A percentile compares a stretch with the other conserved stretches of the same genome.
phyloP scores from a whole-genome alignment of 1,139 yeast genomes.

The Pichia sp. region DNA sequence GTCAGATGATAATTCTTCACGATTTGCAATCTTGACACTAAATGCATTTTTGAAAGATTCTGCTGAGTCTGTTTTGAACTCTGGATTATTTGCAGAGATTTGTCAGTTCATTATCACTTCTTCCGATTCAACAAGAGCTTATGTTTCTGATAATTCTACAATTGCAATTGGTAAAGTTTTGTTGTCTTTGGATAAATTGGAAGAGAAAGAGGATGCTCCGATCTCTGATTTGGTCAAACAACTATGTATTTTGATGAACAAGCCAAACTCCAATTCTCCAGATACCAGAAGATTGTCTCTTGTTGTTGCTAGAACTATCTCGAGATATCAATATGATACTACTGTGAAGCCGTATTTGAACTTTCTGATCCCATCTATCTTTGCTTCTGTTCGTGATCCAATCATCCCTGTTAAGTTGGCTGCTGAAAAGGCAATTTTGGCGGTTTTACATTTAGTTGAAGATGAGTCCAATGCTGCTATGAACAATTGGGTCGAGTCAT shows the following conservation, averaged over 20 bases:
- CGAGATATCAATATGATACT: slow-evolving; percentile 52
- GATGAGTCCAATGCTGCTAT: slow-evolving; percentile 58
- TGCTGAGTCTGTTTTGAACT: slow-evolving; percentile 54
- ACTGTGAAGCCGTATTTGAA: slow-evolving; percentile 52
- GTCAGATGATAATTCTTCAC: slow-evolving; percentile 39
- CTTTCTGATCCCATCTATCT: slow-evolving; percentile 65
- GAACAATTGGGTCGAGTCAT: slow-evolving; percentile 52
- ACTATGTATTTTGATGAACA: slow-evolving; percentile 45
- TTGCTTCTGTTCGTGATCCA: slow-evolving; percentile 77
- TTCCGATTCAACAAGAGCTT: slow-evolving; percentile 44
- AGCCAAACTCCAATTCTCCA: slow-evolving; percentile 57
- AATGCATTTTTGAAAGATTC: slow-evolving; percentile 80
- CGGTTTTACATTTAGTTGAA: slow-evolving; percentile 67
- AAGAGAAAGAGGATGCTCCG: slow-evolving; percentile 32
- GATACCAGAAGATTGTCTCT: slow-evolving; percentile 80
- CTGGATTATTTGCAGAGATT: slow-evolving; percentile 46
- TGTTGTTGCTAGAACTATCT: slow-evolving; percentile 70
- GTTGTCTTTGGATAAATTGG: slow-evolving; percentile 44
- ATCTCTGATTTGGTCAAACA: slow-evolving; percentile 35
- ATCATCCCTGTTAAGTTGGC: slow-evolving; percentile 90
- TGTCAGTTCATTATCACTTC: slow-evolving; percentile 47
- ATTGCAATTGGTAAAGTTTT: slow-evolving; percentile 81
- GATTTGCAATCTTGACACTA: slow-evolving; percentile 67
- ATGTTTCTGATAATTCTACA: slow-evolving; percentile 73
- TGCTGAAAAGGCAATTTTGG: slow-evolving; percentile 85